A percentile compares a stretch with the other conserved stretches of the same genome.
phyloP scores from a whole-genome alignment of 2,329 filamentous ascomycete genomes.

The Sordariomycetes sp. region DNA sequence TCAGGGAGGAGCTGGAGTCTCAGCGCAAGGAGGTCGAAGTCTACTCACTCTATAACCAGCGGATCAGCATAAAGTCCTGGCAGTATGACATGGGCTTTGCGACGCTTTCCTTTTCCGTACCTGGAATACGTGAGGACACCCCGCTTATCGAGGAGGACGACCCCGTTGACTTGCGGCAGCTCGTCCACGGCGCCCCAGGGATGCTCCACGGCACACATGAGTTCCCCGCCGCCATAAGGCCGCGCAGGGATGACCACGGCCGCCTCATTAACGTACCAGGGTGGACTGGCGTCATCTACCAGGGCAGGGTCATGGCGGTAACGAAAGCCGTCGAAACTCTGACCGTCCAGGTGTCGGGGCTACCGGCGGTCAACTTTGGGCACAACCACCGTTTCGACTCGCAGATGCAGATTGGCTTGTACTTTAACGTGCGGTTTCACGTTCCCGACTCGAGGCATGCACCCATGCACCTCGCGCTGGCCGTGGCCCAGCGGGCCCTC shows the following conservation, averaged over 20 bases:
- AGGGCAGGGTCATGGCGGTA: background rate
- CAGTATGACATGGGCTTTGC: background rate
- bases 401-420: background rate
- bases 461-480: background rate
- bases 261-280: background rate
- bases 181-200: background rate
- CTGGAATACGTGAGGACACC: background rate
- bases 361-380: background rate
- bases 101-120: background rate
- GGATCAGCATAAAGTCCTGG: background rate
- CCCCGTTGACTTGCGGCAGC: constrained; percentile 1
- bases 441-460: background rate
- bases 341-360: background rate
- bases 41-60: background rate
- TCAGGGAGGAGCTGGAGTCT: background rate
- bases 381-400: background rate
- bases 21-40: background rate
- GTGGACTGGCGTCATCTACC: constrained; percentile 2
- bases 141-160: constrained; percentile 1
- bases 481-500: background rate
- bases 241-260: background rate
- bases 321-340: background rate
- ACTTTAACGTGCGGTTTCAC: constrained; percentile 1
- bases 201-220: background rate
- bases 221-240: background rate